A percentile compares a stretch with the other conserved stretches of the same genome.
These are phyloP conservation scores for Murraya paniculata DNA, from an alignment of 345 rosid species.

Conservation along the genomic window DNA sequence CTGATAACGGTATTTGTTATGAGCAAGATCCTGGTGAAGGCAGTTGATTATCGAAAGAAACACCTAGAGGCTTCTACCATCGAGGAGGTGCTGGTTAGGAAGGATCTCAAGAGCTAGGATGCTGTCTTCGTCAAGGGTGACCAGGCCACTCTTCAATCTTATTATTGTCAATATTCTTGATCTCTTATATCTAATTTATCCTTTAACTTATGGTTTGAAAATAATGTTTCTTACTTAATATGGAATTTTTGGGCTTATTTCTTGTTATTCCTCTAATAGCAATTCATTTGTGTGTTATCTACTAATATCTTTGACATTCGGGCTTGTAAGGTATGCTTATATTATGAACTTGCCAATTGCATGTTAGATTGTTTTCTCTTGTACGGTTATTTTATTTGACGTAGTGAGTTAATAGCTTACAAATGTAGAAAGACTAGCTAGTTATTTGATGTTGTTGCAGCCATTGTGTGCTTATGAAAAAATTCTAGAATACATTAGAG, in stretches of 20 bases:
- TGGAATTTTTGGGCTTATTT: background rate
- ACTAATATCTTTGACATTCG: background rate
- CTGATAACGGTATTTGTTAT: conserved; percentile 60
- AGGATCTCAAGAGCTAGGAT: conserved; percentile 48
- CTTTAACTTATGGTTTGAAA: background rate
- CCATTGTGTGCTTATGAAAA: too few relatives aligned
- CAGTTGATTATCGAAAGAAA: conserved; percentile 71
- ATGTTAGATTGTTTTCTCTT: background rate
- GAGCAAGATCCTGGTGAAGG: conserved; percentile 69
- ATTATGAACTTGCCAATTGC: background rate
- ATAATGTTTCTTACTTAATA: background rate
- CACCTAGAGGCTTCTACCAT: conserved; percentile 44
- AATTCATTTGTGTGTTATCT: background rate
- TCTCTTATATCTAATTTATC: background rate
- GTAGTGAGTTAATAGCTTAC: background rate
- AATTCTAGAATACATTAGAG: too few relatives aligned
- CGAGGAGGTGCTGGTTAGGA: conserved; percentile 25
- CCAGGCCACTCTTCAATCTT: conserved; percentile 44
- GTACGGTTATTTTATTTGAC: background rate
- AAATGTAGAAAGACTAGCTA: background rate
- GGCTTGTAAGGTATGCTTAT: background rate
- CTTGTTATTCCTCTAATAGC: background rate
- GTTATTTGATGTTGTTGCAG: background rate
- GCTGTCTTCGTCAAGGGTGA: conserved; percentile 53
- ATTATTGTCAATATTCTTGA: conserved; percentile 28